Base-by-base conservation (phyloP, 495 filamentous ascomycete genomes). In the Penicillium paxilli region DNA sequence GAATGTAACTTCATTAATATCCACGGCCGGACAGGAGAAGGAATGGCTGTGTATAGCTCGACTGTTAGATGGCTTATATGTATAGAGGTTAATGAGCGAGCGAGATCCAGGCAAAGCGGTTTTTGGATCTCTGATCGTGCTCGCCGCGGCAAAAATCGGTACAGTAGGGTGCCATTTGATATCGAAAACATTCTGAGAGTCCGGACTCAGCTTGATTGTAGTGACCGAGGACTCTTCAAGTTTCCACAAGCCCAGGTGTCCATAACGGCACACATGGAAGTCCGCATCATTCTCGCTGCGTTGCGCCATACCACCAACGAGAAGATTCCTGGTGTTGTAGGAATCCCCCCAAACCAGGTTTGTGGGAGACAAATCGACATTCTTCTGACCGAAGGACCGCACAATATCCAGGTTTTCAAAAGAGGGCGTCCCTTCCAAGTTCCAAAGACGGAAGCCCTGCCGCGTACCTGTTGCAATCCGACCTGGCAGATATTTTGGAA, bases 1-100 rank as follows among this genome's bases (percentile, higher is more conserved):
- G 50, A 74, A 79, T 4, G 85, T 83, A 4, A 96, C 76, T 59
- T 92, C 90, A 59, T 97, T 97, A 61, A 98, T 91, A 65, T 98
- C 94, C 0, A 81, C 58, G 0, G 94, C 93, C 17, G 81, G 74
- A 61, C 90, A 96, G 52, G 94, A 86, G 49, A 76, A 76, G 44
- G 79, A 26, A 14, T 30, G 26, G 9, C 47, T 58, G 17, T 35
- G 28, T 2, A 32, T 23, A 6, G 32, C 38, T 14, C 17, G 48
- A 7, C 42, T 47, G 1, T 20, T 44, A 11, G 17, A 40, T 6
- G 23, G 20, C 1, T 35, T 33, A 22, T 37, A 58, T 5, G 40
- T 81, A 51, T 80, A 87, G 0, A 82, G 55, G 14, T 80, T 77
- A 9, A 87, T 75, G 14, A 80, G 71, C 4, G 80, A 82, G n/a